Conservation (phyloP, 768 basidiomycete genomes). For the Floccularia luteovirens region DNA sequence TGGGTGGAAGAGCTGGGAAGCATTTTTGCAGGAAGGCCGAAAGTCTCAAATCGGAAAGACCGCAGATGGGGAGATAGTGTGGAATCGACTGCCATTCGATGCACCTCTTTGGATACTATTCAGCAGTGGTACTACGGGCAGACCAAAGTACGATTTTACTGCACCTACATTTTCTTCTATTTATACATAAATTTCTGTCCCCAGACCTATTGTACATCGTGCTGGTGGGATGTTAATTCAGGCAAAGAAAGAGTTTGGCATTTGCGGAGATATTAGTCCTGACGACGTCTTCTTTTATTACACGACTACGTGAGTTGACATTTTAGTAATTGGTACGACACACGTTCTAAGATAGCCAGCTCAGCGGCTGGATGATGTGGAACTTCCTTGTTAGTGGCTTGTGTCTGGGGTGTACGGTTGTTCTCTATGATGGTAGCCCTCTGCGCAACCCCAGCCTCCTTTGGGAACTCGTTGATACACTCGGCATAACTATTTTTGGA, state of each 20-base stretch:
- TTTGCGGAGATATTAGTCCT: constrained; percentile 58
- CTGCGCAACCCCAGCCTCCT: constrained; percentile 56
- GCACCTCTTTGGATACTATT: constrained; percentile 85
- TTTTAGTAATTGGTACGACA: neutral
- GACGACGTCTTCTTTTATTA: constrained; percentile 80
- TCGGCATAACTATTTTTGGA: constrained; percentile 73
- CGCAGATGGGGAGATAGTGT: constrained; percentile 54
- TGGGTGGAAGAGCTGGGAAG: constrained; percentile 48
- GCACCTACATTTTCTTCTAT: constrained; percentile 5
- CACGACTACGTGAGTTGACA: constrained; percentile 58
- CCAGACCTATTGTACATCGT: constrained; percentile 71
- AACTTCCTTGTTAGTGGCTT: constrained; percentile 71
- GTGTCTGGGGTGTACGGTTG: constrained; percentile 58
- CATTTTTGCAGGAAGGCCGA: constrained; percentile 41
- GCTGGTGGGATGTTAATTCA: constrained; percentile 75
- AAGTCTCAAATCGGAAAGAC: constrained; percentile 37
- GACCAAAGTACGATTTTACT: constrained; percentile 43
- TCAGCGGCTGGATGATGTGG: constrained; percentile 92
- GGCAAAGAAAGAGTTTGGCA: constrained; percentile 60
- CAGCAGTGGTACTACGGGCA: constrained; percentile 78
- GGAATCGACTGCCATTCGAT: constrained; percentile 57
- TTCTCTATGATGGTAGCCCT: constrained; percentile 79
- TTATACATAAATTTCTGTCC: constrained; percentile 7
- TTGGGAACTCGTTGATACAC: constrained; percentile 61
- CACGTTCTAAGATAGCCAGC: neutral